Evolutionary conservation across 169 alveolate genomes (phyloP).

Genomic region (Cystoisospora suis): DNA sequence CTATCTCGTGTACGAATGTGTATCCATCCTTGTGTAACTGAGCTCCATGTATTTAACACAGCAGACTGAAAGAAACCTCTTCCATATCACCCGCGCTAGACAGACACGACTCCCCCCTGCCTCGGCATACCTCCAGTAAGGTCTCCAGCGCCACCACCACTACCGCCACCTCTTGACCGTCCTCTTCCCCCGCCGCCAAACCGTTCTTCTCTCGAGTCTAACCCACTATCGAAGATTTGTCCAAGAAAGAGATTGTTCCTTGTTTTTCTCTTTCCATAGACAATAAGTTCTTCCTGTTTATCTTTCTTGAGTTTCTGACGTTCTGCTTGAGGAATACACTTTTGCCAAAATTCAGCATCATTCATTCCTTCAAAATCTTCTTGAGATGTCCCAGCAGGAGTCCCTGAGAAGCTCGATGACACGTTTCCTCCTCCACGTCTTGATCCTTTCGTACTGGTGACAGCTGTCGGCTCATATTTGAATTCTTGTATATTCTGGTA

Average conservation of each 20-base stretch:
- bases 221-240: background rate
- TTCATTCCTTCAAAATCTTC: constrained; percentile 76
- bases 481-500: constrained; percentile 89
- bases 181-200: background rate
- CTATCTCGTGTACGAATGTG: too few species aligned
- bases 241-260: constrained; percentile 57
- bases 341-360: constrained; percentile 90
- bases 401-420: background rate
- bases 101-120: too few species aligned
- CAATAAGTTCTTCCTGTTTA: constrained; percentile 82
- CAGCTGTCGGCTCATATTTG: constrained; percentile 88
- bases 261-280: constrained; percentile 88
- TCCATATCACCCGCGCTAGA: too few species aligned
- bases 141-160: background rate
- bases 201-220: too few species aligned
- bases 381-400: constrained; percentile 20
- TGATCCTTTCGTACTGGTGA: constrained; percentile 46
- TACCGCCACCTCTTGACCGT: background rate
- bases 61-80: too few species aligned
- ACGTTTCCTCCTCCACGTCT: constrained; percentile 7
- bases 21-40: too few species aligned
- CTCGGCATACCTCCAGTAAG: background rate
- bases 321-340: constrained; percentile 88
- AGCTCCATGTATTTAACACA: too few species aligned
- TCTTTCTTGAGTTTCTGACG: constrained; percentile 80